Conservation (phyloP, 208 protist genomes). For the Trypanosoma scelopori region DNA sequence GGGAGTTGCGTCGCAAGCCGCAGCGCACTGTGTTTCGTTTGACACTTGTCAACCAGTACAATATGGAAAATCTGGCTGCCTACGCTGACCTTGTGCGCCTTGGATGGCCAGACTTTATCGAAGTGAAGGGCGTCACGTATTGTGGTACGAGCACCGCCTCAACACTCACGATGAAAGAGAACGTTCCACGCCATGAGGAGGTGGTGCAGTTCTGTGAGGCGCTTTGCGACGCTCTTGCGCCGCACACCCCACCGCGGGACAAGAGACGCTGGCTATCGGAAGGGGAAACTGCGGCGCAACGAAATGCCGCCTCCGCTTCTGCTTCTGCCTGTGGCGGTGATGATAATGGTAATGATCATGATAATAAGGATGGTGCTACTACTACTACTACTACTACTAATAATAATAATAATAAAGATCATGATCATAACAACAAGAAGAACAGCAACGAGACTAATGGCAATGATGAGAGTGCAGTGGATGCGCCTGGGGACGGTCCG, state of each 20-base stretch:
- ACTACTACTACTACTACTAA: no score
- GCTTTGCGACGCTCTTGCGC: conserved; percentile 57
- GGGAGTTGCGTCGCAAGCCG: conserved; percentile 73
- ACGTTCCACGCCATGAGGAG: conserved; percentile 94
- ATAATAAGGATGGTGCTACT: no score
- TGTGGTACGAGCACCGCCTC: conserved; percentile 84
- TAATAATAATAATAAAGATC: conserved; percentile 9
- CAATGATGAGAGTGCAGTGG: conserved; percentile 14
- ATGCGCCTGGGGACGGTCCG: conserved; percentile 44
- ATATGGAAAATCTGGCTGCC: conserved; percentile 66
- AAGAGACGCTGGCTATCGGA: conserved; percentile 14
- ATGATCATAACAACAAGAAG: not conserved
- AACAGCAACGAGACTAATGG: conserved; percentile 5
- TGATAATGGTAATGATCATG: conserved; percentile 3
- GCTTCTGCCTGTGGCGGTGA: not conserved
- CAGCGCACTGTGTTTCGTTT: conserved; percentile 97
- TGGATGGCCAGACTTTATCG: conserved; percentile 94
- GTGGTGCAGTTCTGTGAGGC: conserved; percentile 87
- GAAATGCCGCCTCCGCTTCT: no score
- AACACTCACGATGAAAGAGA: conserved; percentile 90
- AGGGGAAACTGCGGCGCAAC: no score
- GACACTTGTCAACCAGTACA: conserved; percentile 95
- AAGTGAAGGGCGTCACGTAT: conserved; percentile 95
- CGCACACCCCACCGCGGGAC: conserved; percentile 11
- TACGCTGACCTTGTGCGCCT: conserved; percentile 89